Evolutionary conservation across 345 rosid species (phyloP).

Genomic region (Leavenworthia alabamica): DNA sequence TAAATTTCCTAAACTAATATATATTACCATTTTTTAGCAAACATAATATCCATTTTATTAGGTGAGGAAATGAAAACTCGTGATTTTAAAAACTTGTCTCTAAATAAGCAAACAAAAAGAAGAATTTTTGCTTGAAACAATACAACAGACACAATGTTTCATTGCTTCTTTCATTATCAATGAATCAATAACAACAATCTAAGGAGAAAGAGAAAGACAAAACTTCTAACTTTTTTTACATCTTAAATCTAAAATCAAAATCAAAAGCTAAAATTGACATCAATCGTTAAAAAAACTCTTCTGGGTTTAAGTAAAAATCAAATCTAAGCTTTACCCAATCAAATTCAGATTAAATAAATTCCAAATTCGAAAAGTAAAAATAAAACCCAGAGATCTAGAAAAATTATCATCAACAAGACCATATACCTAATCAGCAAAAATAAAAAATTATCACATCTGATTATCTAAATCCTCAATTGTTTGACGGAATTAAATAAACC

Average conservation of each 20-base stretch:
- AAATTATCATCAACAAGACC: background rate
- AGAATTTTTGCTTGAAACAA: conserved; percentile 9
- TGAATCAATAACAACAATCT: conserved; percentile 8
- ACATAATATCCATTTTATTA: background rate
- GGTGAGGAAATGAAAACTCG: conserved; percentile 10
- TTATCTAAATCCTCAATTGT: background rate
- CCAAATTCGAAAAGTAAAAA: background rate
- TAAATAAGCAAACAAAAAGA: conserved; percentile 14
- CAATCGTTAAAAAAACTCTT: background rate
- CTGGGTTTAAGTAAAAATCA: background rate
- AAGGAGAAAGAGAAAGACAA: background rate
- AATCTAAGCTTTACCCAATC: conserved; percentile 6
- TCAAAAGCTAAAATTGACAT: background rate
- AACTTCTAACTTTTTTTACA: background rate
- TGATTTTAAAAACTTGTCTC: background rate
- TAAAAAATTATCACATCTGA: conserved; percentile 9
- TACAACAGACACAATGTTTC: conserved; percentile 4
- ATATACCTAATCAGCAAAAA: conserved; percentile 7
- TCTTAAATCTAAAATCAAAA: conserved; percentile 17
- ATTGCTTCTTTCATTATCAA: conserved; percentile 12
- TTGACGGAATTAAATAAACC: background rate
- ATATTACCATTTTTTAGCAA: conserved; percentile 1
- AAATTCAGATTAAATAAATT: conserved; percentile 11
- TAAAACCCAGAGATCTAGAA: conserved; percentile 19
- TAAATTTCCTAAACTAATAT: background rate